Conservation (phyloP, 371 early-diverging fungal species). For the Choanephora cucurbitarum region DNA sequence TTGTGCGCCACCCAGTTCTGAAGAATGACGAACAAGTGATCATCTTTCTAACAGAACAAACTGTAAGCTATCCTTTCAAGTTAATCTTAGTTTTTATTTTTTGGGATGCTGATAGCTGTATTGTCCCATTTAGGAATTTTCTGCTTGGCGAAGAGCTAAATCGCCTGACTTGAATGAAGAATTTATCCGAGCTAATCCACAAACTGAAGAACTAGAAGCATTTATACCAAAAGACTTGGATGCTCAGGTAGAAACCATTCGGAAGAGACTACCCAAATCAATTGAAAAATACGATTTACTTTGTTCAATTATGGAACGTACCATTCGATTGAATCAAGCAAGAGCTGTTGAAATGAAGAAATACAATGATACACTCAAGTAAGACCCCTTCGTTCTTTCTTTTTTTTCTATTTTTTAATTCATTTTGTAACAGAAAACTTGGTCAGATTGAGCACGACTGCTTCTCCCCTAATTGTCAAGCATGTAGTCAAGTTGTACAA, state of each 20-base stretch:
- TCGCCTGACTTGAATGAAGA: slow-evolving; percentile 44
- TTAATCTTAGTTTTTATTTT: too few relatives aligned
- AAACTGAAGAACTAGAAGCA: slow-evolving; percentile 27
- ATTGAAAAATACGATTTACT: slow-evolving; percentile 59
- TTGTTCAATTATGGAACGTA: slow-evolving; percentile 57
- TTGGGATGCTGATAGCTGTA: too few relatives aligned
- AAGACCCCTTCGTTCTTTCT: slow-evolving; percentile 13
- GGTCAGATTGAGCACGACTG: slow-evolving; percentile 55
- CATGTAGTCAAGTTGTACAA: slow-evolving; percentile 51
- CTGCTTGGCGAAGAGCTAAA: slow-evolving; percentile 47
- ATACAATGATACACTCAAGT: slow-evolving; percentile 53
- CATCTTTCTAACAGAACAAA: slow-evolving; percentile 66
- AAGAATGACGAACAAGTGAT: slow-evolving; percentile 63
- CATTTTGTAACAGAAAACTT: slow-evolving; percentile 19
- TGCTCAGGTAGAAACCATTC: slow-evolving; percentile 32
- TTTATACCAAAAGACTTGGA: slow-evolving; percentile 46
- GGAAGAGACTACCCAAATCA: slow-evolving; percentile 30
- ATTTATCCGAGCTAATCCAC: slow-evolving; percentile 29
- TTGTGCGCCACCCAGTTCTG: slow-evolving; percentile 75
- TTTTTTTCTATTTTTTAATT: not conserved
- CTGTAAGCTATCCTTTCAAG: slow-evolving; percentile 52
- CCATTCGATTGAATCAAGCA: slow-evolving; percentile 57
- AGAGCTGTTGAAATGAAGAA: slow-evolving; percentile 47
- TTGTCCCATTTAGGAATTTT: slow-evolving; percentile 23
- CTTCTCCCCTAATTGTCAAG: slow-evolving; percentile 49